phyloP scores from a whole-genome alignment of 441 rosid genomes.

The Euphorbia schlechtendalii region DNA sequence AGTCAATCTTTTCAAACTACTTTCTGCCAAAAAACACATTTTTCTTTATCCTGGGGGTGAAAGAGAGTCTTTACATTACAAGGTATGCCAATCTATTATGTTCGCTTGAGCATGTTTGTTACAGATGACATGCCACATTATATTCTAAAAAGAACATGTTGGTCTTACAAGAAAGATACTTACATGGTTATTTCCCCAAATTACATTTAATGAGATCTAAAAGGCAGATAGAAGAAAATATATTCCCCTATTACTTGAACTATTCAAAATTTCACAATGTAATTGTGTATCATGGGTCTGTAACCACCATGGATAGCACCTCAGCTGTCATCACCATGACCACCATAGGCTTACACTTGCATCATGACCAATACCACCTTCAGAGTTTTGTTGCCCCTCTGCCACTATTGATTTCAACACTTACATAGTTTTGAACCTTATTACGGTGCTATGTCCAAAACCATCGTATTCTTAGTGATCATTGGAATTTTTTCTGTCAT shows the following conservation, averaged over 20 bases:
- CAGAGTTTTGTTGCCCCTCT: background rate
- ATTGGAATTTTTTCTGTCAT: background rate
- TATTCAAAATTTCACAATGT: background rate
- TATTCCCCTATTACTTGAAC: background rate
- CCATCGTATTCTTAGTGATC: background rate
- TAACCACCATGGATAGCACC: too few relatives aligned
- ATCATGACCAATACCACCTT: background rate
- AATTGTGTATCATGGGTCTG: too few relatives aligned
- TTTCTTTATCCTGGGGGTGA: conserved; percentile 93
- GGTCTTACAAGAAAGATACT: too few relatives aligned
- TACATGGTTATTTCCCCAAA: background rate
- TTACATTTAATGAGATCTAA: background rate
- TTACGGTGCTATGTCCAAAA: background rate
- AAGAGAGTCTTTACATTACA: conserved; percentile 77
- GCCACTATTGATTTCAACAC: background rate
- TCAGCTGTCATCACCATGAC: too few relatives aligned
- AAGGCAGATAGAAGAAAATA: background rate
- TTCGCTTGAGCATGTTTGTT: background rate
- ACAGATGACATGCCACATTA: background rate
- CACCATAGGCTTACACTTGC: too few relatives aligned
- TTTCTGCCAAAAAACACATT: conserved; percentile 60
- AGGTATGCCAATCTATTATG: conserved; percentile 26
- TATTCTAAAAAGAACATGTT: background rate
- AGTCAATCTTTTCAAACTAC: conserved; percentile 60
- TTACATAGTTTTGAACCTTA: background rate